Evolutionary conservation across 2,329 filamentous ascomycete genomes (phyloP).

Genomic region (Grosmannia serpens): DNA sequence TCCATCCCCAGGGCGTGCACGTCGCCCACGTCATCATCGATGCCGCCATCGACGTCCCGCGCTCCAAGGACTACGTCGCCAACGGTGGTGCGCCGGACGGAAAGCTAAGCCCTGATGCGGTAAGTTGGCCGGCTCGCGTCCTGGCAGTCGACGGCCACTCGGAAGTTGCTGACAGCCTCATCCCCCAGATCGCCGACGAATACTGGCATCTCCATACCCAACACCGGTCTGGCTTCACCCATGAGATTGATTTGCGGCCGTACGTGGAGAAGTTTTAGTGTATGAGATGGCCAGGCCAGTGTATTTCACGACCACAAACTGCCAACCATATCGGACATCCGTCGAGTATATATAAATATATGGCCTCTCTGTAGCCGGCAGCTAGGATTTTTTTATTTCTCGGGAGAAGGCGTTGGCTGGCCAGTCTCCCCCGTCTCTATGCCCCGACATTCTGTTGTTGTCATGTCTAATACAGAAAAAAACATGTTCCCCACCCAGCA

Average conservation of each 20-base stretch:
- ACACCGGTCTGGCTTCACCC: constrained; percentile 66
- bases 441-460: background rate
- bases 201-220: constrained; percentile 82
- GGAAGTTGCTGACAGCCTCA: background rate
- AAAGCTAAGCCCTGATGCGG: constrained; percentile 65
- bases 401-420: background rate
- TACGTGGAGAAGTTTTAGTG: constrained; percentile 72
- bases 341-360: background rate
- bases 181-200: constrained; percentile 62
- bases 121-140: constrained; percentile 29
- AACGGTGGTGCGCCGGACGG: constrained; percentile 37
- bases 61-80: constrained; percentile 41
- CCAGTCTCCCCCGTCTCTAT: background rate
- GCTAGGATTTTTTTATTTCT: background rate
- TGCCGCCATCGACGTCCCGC: constrained; percentile 71
- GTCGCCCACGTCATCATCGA: constrained; percentile 76
- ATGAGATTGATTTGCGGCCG: constrained; percentile 70
- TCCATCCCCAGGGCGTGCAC: constrained; percentile 73
- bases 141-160: no score
- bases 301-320: background rate
- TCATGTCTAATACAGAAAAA: background rate
- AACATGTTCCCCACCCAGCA: background rate
- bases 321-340: background rate
- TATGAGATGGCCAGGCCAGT: background rate
- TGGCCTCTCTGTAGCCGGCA: background rate